These are phyloP conservation scores for Ailanthus altissimus DNA, from an alignment of 345 rosid genomes.

Conservation along the genomic window DNA sequence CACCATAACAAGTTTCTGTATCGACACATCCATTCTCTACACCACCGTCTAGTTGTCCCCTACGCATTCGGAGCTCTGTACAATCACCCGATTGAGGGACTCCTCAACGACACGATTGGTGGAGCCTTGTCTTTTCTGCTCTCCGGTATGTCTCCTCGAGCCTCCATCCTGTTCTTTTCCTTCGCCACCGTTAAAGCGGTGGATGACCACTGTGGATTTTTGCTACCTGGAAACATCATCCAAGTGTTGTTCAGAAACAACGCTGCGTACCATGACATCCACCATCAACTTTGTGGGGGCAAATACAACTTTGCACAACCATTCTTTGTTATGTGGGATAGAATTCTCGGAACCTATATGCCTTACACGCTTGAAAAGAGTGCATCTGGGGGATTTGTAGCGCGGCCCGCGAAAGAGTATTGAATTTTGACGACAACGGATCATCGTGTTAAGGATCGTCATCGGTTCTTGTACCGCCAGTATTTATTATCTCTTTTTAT, in stretches of 20 bases:
- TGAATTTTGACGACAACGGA: constrained; percentile 53
- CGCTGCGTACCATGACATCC: constrained; percentile 82
- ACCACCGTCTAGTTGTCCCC: constrained; percentile 86
- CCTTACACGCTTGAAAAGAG: constrained; percentile 76
- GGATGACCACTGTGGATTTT: constrained; percentile 81
- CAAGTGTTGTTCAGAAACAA: constrained; percentile 74
- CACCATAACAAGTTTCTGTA: constrained; percentile 83
- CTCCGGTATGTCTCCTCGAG: constrained; percentile 83
- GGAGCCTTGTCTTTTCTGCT: constrained; percentile 79
- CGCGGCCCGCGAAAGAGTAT: constrained; percentile 55
- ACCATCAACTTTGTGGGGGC: constrained; percentile 80
- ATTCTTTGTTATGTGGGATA: constrained; percentile 78
- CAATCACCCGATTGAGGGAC: constrained; percentile 84
- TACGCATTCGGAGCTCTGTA: constrained; percentile 80
- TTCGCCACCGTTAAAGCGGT: constrained; percentile 87
- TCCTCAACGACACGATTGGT: constrained; percentile 71
- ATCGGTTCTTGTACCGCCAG: constrained; percentile 18
- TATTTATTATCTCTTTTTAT: too few relatives aligned
- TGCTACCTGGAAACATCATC: constrained; percentile 82
- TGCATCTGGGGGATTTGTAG: constrained; percentile 72
- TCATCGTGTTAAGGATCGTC: constrained; percentile 4
- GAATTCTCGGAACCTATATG: constrained; percentile 83
- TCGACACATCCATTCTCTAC: constrained; percentile 75
- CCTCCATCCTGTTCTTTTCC: constrained; percentile 83
- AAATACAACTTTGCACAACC: constrained; percentile 85